Evolutionary conservation across 306 rosid species (phyloP), one percentile per base, ranked within the genome.

Genomic region (Cicer bijugum): DNA sequence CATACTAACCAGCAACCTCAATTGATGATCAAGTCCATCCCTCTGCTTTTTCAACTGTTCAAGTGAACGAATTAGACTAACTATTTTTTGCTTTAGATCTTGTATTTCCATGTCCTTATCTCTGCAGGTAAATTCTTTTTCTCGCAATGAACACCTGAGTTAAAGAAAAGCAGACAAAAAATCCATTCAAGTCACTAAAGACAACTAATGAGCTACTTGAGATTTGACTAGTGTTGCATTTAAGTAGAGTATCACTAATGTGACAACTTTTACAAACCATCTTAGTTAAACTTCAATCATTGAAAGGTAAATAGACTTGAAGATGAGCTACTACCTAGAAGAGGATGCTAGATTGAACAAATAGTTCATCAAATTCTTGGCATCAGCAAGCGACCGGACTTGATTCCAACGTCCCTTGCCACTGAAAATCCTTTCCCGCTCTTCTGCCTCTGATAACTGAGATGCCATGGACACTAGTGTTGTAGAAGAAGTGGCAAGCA

Each of bases 361-460:
- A 84, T 81, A 84, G 69, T 95, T 91, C 97, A 95, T 89, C 79
- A 95, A 73, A 82, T 86, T 91, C 78, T 91, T 95, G 72, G 99
- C 97, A 66, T 95, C 99, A 60, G 88, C 83, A 62, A 95, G 96
- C 45, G 95, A 83, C 12, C 99, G 93, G 42, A 91, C 89, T 77
- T 95, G 97, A 73, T 87, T 89, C 99, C 99, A 95, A 55, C 99
- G 97, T 33, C 96, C 99, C 76, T 90, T 86, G 78, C 99, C 97
- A 33, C 90, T 83, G 57, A 95, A 92, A 80, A 84, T 81, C 6
- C 99, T 86, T 57, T 88, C 99, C 2, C 95, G 88, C 84, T 95
- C 99, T 83, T 87, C 99, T 55, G 97, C 99, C 80, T 90, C 99
- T 7, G 99, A 95, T 68, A 95, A 81, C 50, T 95, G 99, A 47